phyloP scores from a whole-genome alignment of 2,329 filamentous ascomycete genomes.

The Colletotrichum higginsianum region DNA sequence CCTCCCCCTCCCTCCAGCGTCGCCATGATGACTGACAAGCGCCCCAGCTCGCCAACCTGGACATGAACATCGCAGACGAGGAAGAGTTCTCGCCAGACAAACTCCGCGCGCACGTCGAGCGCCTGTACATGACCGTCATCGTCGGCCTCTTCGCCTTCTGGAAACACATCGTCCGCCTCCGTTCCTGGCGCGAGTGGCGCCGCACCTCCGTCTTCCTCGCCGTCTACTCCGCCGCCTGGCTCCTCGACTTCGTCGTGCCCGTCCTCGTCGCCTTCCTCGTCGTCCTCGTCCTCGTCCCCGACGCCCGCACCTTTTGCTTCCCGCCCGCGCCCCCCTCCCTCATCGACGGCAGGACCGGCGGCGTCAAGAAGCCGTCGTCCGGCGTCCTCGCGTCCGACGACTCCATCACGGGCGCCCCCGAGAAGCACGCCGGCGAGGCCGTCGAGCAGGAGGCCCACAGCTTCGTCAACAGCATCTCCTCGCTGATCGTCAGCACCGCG shows the following conservation, averaged over 20 bases:
- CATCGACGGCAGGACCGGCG: slow-evolving; percentile 78
- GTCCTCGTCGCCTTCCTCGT: slow-evolving; percentile 72
- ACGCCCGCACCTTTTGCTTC: slow-evolving; percentile 75
- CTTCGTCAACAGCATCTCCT: slow-evolving; percentile 79
- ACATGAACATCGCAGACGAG: slow-evolving; percentile 85
- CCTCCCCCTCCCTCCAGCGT: slow-evolving; percentile 56
- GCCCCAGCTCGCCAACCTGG: slow-evolving; percentile 73
- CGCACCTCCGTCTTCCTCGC: slow-evolving; percentile 75
- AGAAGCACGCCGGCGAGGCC: slow-evolving; percentile 87
- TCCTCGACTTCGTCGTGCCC: slow-evolving; percentile 79
- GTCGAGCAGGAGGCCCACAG: slow-evolving; percentile 88
- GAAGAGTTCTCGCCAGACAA: slow-evolving; percentile 91
- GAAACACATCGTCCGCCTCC: slow-evolving; percentile 82
- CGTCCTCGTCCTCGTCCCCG: slow-evolving; percentile 76
- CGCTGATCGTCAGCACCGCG: slow-evolving; percentile 81
- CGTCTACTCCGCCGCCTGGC: slow-evolving; percentile 77
- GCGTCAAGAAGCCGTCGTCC: slow-evolving; percentile 82
- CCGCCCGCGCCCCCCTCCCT: slow-evolving; percentile 83
- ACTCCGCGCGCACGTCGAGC: slow-evolving; percentile 81
- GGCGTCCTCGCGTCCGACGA: slow-evolving; percentile 83
- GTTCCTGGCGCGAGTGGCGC: slow-evolving; percentile 83
- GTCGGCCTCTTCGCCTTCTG: slow-evolving; percentile 75
- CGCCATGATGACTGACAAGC: slow-evolving; percentile 44
- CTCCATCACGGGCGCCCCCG: slow-evolving; percentile 84
- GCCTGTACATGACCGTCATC: slow-evolving; percentile 85